Evolutionary conservation across 164 flowering plant genomes (phyloP).

Genomic region (Annona cherimola): DNA sequence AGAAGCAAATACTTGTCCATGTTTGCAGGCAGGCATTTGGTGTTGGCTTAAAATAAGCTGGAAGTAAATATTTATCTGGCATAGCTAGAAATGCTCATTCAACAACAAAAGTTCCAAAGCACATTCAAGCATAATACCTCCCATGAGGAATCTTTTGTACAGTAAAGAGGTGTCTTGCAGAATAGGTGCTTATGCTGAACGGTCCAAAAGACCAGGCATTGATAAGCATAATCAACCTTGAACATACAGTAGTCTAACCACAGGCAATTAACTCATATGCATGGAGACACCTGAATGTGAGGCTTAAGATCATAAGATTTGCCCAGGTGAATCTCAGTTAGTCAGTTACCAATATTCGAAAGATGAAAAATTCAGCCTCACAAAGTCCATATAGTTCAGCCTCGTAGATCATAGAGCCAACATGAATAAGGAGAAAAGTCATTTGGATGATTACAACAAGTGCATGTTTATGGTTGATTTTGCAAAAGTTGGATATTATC

Average conservation of each 20-base stretch:
- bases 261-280: not conserved
- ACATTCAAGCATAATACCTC: not conserved
- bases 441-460: too few relatives aligned
- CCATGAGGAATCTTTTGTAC: not conserved
- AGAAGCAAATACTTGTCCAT: too few relatives aligned
- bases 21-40: too few relatives aligned
- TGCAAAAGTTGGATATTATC: too few relatives aligned
- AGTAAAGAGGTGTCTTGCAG: too few relatives aligned
- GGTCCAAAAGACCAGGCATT: not conserved
- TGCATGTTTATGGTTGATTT: too few relatives aligned
- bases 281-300: not conserved
- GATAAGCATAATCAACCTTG: not conserved
- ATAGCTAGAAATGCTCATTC: not conserved
- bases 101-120: not conserved
- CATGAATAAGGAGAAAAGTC: too few relatives aligned
- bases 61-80: not conserved
- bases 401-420: too few relatives aligned
- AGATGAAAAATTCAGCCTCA: too few relatives aligned
- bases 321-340: too few relatives aligned
- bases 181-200: not conserved
- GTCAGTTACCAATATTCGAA: too few relatives aligned
- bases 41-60: not conserved
- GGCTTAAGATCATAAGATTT: not conserved
- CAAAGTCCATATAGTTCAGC: too few relatives aligned
- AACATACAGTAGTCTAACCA: not conserved